Percentiles rank a stretch among this genome's conserved stretches.
Evolutionary conservation across 441 rosid species (phyloP).

Genomic region (Pelargonium cotyledonis): DNA sequence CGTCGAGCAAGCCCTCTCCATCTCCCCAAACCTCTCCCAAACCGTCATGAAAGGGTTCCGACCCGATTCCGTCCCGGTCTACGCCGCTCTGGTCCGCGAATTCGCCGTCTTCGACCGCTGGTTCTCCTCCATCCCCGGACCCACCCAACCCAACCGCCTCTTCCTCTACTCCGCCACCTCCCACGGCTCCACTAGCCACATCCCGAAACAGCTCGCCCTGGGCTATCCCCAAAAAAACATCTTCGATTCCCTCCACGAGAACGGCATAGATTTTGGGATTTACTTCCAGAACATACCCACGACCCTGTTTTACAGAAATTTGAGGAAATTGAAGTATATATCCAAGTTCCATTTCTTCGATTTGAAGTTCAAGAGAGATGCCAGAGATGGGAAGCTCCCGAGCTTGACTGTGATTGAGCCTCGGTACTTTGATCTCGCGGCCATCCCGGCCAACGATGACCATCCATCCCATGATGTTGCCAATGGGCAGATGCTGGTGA

Average conservation of each 20-base stretch:
- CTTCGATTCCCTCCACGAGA: conserved; percentile 74
- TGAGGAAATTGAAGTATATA: conserved; percentile 69
- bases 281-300: conserved; percentile 79
- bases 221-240: conserved; percentile 92
- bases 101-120: conserved; percentile 89
- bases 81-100: conserved; percentile 51
- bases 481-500: conserved; percentile 74
- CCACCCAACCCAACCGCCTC: conserved; percentile 89
- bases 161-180: conserved; percentile 91
- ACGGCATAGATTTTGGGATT: conserved; percentile 57
- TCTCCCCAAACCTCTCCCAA: conserved; percentile 62
- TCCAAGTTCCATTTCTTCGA: conserved; percentile 62
- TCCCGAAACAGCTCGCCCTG: conserved; percentile 58
- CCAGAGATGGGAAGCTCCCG: conserved; percentile 67
- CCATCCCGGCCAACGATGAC: conserved; percentile 77
- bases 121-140: conserved; percentile 95
- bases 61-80: conserved; percentile 72
- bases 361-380: conserved; percentile 65
- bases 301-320: conserved; percentile 71
- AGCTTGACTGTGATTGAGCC: conserved; percentile 84
- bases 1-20: conserved; percentile 72
- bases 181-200: conserved; percentile 87
- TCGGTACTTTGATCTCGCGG: conserved; percentile 71
- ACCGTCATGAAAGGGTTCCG: conserved; percentile 81
- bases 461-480: conserved; percentile 96